phyloP scores from a whole-genome alignment of 768 basidiomycete species.

The Mycena sanguinolenta region DNA sequence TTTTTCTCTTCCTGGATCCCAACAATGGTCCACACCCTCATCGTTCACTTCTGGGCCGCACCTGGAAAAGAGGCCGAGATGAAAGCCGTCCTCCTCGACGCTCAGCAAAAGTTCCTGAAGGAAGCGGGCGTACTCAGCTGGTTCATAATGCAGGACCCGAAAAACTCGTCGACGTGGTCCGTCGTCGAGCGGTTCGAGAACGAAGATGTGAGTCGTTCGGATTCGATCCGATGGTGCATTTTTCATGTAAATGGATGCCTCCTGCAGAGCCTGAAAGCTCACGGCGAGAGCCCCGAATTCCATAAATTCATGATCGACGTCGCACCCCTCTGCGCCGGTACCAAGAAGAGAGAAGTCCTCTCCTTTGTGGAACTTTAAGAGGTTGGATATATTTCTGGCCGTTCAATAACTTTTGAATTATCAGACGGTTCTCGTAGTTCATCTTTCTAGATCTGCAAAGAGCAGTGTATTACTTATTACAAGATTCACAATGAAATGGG shows the following conservation, averaged over 20 bases:
- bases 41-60: background rate
- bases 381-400: background rate
- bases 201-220: background rate
- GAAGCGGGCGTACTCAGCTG: background rate
- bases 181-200: background rate
- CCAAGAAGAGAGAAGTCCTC: background rate
- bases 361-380: background rate
- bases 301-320: background rate
- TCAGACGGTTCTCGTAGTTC: background rate
- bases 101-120: background rate
- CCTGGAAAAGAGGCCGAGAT: background rate
- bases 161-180: background rate
- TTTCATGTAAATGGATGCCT: background rate
- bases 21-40: background rate
- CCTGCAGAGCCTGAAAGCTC: background rate
- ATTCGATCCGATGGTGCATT: background rate
- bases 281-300: background rate
- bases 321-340: background rate
- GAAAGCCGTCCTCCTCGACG: background rate
- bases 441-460: background rate
- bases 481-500: background rate
- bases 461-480: background rate
- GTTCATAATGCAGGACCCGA: constrained; percentile 2
- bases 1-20: no score
- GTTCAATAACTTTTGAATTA: no score